A percentile compares a stretch with the other conserved stretches of the same genome.
phyloP scores from a whole-genome alignment of 768 basidiomycete genomes.

The Chalciporus pseudorubinellus region DNA sequence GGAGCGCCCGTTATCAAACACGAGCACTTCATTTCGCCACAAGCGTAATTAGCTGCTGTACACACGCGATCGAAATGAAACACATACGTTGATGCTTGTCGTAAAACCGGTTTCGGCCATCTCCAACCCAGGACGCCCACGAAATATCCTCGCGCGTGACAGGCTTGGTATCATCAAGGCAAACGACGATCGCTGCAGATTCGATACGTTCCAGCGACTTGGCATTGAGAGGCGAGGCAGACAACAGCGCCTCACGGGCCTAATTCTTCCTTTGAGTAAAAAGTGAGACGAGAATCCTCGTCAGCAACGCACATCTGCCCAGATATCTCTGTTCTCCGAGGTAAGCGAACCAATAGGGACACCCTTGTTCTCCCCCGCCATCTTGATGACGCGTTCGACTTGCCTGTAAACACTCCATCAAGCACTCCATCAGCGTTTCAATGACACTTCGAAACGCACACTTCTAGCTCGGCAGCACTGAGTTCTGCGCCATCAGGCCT shows the following conservation, averaged over 20 bases:
- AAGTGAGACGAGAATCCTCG: too few species aligned
- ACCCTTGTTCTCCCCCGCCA: constrained; percentile 48
- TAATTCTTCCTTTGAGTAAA: too few species aligned
- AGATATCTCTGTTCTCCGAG: constrained; percentile 83
- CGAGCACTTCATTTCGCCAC: constrained; percentile 64
- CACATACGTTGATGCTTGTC: constrained; percentile 92
- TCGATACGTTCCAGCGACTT: constrained; percentile 76
- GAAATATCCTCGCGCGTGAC: constrained; percentile 79
- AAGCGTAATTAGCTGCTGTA: constrained; percentile 3
- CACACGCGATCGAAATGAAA: neutral
- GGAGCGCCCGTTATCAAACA: constrained; percentile 92
- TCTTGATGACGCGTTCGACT: constrained; percentile 63
- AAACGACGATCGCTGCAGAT: constrained; percentile 83
- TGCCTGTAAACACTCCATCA: constrained; percentile 41
- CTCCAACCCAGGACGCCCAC: constrained; percentile 84
- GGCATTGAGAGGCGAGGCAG: constrained; percentile 63
- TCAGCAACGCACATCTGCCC: constrained; percentile 77
- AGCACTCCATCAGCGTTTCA: neutral
- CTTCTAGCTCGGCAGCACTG: constrained; percentile 79
- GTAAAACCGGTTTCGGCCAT: constrained; percentile 89
- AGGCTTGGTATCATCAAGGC: constrained; percentile 80
- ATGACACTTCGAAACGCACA: constrained; percentile 34
- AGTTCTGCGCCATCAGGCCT: constrained; percentile 65
- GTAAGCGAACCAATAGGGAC: constrained; percentile 80
- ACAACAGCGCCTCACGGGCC: constrained; percentile 57